Conservation (phyloP, 352 stramenopile genomes). For the Aphanomyces euteiches region DNA sequence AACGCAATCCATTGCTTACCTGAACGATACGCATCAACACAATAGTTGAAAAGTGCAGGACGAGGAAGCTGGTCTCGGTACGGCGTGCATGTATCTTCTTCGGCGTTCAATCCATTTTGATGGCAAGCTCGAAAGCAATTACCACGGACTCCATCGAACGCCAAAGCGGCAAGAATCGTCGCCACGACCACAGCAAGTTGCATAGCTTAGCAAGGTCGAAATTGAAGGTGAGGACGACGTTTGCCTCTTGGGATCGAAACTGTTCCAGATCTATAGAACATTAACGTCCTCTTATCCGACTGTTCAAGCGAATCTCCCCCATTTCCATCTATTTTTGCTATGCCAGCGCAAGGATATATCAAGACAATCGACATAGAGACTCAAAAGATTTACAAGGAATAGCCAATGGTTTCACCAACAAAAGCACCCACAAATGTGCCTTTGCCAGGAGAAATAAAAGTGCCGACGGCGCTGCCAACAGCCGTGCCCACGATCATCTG, state of each 20-base stretch:
- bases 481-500: conserved; percentile 66
- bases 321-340: not conserved
- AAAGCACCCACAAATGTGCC: conserved; percentile 75
- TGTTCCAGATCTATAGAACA: no score
- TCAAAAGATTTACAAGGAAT: conserved; percentile 49
- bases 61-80: conserved; percentile 24
- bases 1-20: not conserved
- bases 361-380: conserved; percentile 1
- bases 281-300: no score
- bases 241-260: no score
- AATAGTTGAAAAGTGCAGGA: conserved; percentile 27
- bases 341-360: not conserved
- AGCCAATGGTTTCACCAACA: conserved; percentile 73
- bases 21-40: conserved; percentile 23
- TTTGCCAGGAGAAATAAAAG: conserved; percentile 61
- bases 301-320: no score
- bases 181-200: not conserved
- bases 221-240: no score
- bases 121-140: not conserved
- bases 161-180: not conserved
- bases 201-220: no score
- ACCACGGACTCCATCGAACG: not conserved
- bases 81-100: conserved; percentile 8
- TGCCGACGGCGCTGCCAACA: conserved; percentile 63
- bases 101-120: not conserved